A percentile compares a stretch with the other conserved stretches of the same genome.
These are phyloP conservation scores for Rhamnella rubrinervis DNA, from an alignment of 331 rosid genomes.

Conservation along the genomic window DNA sequence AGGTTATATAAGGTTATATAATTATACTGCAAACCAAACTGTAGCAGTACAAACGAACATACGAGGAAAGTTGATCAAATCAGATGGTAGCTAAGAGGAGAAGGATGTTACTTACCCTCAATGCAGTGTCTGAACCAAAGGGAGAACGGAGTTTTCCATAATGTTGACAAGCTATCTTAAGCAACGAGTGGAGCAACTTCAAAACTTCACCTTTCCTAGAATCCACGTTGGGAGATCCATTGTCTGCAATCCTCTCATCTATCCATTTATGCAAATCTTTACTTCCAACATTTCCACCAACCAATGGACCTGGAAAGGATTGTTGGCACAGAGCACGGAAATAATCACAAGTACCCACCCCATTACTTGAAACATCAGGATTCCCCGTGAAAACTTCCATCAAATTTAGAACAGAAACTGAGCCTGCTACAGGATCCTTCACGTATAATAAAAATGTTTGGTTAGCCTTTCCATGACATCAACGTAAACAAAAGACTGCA, in stretches of 20 bases:
- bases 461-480: slow-evolving; percentile 29
- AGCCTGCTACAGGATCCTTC: slow-evolving; percentile 63
- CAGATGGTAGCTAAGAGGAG: slow-evolving; percentile 7
- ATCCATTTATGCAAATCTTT: slow-evolving; percentile 90
- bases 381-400: slow-evolving; percentile 62
- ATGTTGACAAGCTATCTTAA: slow-evolving; percentile 87
- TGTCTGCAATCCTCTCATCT: slow-evolving; percentile 78
- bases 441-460: slow-evolving; percentile 27
- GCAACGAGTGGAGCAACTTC: slow-evolving; percentile 88
- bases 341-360: slow-evolving; percentile 48
- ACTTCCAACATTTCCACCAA: slow-evolving; percentile 88
- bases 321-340: slow-evolving; percentile 76
- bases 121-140: slow-evolving; percentile 64
- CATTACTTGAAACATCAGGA: slow-evolving; percentile 39
- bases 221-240: slow-evolving; percentile 61
- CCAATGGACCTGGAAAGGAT: slow-evolving; percentile 94
- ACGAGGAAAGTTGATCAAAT: not conserved
- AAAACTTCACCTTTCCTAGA: slow-evolving; percentile 61
- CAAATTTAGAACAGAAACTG: slow-evolving; percentile 74
- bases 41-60: not conserved
- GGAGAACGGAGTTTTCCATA: slow-evolving; percentile 96
- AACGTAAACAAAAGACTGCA: slow-evolving; percentile 14
- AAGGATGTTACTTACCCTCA: slow-evolving; percentile 50
- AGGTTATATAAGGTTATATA: slow-evolving; percentile 7
- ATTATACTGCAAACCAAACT: not conserved